Evolutionary conservation across 2,329 filamentous ascomycete genomes (phyloP).

Genomic region (Ophiosphaerella korrae): DNA sequence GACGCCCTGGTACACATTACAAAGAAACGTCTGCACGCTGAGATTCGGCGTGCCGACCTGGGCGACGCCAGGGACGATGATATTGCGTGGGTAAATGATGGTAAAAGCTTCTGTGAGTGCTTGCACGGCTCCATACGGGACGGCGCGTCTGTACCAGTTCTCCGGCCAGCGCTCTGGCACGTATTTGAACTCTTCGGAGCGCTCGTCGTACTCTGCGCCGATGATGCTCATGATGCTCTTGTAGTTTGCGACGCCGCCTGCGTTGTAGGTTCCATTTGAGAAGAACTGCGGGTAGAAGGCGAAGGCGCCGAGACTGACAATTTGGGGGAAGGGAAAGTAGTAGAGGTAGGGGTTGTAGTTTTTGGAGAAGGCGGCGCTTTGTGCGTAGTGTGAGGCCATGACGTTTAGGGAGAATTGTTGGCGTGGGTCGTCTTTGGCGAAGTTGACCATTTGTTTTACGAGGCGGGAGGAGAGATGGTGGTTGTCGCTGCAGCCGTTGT

Average conservation of each 20-base stretch:
- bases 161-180: slow-evolving; percentile 59
- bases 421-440: slow-evolving; percentile 21
- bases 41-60: slow-evolving; percentile 42
- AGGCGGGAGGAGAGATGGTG: slow-evolving; percentile 46
- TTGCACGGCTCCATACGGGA: slow-evolving; percentile 54
- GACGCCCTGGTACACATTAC: slow-evolving; percentile 43
- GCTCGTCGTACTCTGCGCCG: slow-evolving; percentile 51
- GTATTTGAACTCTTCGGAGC: slow-evolving; percentile 52
- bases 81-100: slow-evolving; percentile 42
- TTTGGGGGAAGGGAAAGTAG: slow-evolving; percentile 47
- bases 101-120: slow-evolving; percentile 40
- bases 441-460: slow-evolving; percentile 19
- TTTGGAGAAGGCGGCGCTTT: slow-evolving; percentile 51
- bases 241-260: slow-evolving; percentile 42
- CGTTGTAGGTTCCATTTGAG: slow-evolving; percentile 45
- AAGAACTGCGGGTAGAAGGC: slow-evolving; percentile 35
- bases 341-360: slow-evolving; percentile 52
- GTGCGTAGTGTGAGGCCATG: slow-evolving; percentile 30
- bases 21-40: slow-evolving; percentile 37
- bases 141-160: slow-evolving; percentile 57
- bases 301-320: slow-evolving; percentile 55
- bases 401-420: slow-evolving; percentile 32
- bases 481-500: slow-evolving; percentile 46
- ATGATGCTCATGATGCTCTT: slow-evolving; percentile 52
- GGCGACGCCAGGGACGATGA: slow-evolving; percentile 32